phyloP scores from a whole-genome alignment of 2,329 filamentous ascomycete species.

The Pseudogymnoascus sp. region DNA sequence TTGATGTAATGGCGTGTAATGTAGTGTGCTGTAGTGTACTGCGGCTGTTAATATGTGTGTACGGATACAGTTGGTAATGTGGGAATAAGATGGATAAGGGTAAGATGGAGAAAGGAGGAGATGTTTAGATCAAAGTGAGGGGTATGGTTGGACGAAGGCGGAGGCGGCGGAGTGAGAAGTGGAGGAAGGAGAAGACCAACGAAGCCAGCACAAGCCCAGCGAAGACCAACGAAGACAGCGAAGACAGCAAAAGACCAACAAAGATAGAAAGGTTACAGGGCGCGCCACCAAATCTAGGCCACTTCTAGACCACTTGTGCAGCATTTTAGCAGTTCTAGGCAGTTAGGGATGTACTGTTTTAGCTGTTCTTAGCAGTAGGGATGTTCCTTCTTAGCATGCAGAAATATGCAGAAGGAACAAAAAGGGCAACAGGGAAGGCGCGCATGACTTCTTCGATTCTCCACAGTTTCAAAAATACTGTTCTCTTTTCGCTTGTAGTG shows the following conservation, averaged over 20 bases:
- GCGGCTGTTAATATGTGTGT: too few species aligned
- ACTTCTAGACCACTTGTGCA: not conserved
- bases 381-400: not conserved
- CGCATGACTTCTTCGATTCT: slow-evolving; percentile 6
- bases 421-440: not conserved
- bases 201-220: too few species aligned
- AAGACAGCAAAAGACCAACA: too few species aligned
- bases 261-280: not conserved
- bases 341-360: not conserved
- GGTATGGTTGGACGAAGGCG: not conserved
- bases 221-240: too few species aligned
- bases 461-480: not conserved
- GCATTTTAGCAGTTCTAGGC: not conserved
- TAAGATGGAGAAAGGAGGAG: not conserved
- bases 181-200: not conserved
- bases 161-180: not conserved
- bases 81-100: not conserved
- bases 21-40: not conserved
- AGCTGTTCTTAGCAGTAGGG: not conserved
- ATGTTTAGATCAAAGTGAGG: not conserved
- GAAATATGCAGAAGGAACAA: not conserved
- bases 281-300: not conserved
- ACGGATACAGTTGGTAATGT: not conserved
- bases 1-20: slow-evolving; percentile 2
- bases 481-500: not conserved